phyloP scores from a whole-genome alignment of 768 basidiomycete genomes.

The Suillus plorans region DNA sequence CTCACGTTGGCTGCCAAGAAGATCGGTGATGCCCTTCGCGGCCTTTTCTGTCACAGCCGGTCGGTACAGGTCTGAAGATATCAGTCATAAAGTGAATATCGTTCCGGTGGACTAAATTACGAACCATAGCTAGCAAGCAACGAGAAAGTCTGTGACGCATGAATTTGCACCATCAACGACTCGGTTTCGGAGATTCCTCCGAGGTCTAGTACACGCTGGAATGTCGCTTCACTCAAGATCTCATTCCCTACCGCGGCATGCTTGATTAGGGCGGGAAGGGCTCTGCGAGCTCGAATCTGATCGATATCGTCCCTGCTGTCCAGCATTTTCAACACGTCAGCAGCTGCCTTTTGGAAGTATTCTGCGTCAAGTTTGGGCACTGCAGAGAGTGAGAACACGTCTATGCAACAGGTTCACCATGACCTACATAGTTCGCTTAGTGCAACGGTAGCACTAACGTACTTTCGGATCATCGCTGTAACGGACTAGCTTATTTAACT shows the following conservation, averaged over 20 bases:
- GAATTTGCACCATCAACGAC: neutral
- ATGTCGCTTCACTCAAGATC: conserved; percentile 2
- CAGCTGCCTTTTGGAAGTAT: neutral
- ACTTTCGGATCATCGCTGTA: neutral
- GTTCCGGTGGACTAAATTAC: neutral
- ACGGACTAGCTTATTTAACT: neutral
- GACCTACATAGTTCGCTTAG: conserved; percentile 2
- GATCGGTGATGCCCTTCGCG: neutral
- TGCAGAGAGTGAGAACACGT: neutral
- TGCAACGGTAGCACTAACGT: neutral
- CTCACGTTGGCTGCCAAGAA: neutral
- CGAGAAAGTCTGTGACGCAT: conserved; percentile 1
- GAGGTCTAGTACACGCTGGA: neutral
- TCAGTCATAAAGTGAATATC: neutral
- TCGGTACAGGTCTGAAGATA: neutral
- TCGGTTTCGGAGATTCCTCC: neutral
- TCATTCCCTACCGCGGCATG: neutral
- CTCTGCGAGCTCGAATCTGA: conserved; percentile 3
- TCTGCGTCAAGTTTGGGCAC: neutral
- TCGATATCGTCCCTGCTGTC: neutral
- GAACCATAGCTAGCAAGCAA: neutral
- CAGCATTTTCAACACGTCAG: conserved; percentile 1
- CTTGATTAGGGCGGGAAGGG: neutral
- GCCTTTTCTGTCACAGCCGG: neutral
- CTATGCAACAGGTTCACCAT: neutral